Evolutionary conservation across 2,329 filamentous ascomycete species (phyloP).

Genomic region (Trichophyton equinum): DNA sequence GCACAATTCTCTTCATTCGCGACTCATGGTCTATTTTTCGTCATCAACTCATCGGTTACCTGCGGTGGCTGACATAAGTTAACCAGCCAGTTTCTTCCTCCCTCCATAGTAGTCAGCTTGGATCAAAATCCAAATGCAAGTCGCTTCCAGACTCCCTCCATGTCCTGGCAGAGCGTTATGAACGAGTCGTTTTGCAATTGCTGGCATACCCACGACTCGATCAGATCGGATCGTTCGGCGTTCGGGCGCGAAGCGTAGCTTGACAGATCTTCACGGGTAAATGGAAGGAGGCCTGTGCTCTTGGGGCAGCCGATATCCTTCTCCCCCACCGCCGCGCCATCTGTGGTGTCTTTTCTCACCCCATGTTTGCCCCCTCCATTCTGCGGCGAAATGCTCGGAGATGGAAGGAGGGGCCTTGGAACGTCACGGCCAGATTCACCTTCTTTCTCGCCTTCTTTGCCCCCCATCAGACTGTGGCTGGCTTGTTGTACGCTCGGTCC

Average conservation of each 20-base stretch:
- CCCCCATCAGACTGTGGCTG: background rate
- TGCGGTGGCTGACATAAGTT: background rate
- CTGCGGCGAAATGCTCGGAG: background rate
- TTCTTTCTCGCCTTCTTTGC: slow-evolving; percentile 1
- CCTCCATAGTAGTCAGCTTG: background rate
- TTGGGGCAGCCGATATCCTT: background rate
- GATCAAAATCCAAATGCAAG: slow-evolving; percentile 25
- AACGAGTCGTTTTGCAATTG: slow-evolving; percentile 32
- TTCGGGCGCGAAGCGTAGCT: slow-evolving; percentile 22
- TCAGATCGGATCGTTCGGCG: slow-evolving; percentile 21
- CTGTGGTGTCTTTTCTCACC: background rate
- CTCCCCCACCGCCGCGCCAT: background rate
- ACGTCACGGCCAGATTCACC: background rate
- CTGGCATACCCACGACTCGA: slow-evolving; percentile 32
- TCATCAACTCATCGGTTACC: background rate
- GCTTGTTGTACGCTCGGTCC: background rate
- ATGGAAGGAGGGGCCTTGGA: background rate
- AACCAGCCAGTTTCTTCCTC: background rate
- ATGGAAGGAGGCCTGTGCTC: background rate
- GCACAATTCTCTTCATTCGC: background rate
- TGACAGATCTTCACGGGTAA: slow-evolving; percentile 18
- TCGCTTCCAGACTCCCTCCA: slow-evolving; percentile 30
- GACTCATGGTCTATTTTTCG: background rate
- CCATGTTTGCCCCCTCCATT: background rate
- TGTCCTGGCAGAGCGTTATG: slow-evolving; percentile 27